Evolutionary conservation across 306 rosid species (phyloP).

Genomic region (Astragalus membranaceus): DNA sequence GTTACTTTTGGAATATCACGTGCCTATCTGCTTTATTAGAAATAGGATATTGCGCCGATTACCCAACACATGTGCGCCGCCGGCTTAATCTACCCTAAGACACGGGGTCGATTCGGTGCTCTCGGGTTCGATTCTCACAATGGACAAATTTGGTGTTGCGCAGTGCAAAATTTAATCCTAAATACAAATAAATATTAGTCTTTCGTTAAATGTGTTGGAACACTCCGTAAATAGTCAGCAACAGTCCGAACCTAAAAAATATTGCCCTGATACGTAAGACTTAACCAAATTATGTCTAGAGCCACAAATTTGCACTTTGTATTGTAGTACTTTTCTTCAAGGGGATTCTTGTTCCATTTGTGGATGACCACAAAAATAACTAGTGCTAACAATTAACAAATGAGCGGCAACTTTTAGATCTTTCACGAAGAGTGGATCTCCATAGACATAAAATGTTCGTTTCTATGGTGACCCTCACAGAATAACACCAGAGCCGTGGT

Average conservation of each 20-base stretch:
- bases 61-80: too few relatives aligned
- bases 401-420: conserved; percentile 56
- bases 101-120: too few relatives aligned
- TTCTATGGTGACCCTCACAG: too few relatives aligned
- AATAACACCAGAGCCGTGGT: too few relatives aligned
- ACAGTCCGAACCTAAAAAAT: too few relatives aligned
- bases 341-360: conserved; percentile 66
- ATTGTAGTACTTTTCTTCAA: conserved; percentile 48
- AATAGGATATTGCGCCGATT: background rate
- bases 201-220: too few relatives aligned
- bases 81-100: too few relatives aligned
- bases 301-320: conserved; percentile 10
- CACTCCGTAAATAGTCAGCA: too few relatives aligned
- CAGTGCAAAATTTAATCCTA: too few relatives aligned
- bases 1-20: background rate
- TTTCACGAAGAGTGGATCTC: conserved; percentile 38
- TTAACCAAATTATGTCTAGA: background rate
- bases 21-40: background rate
- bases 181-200: too few relatives aligned
- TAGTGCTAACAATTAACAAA: conserved; percentile 33
- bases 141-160: too few relatives aligned
- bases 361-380: conserved; percentile 58
- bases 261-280: background rate
- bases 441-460: background rate
- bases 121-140: too few relatives aligned